Conservation (phyloP, 345 rosid genomes). For the Eucalyptus coolabah region DNA sequence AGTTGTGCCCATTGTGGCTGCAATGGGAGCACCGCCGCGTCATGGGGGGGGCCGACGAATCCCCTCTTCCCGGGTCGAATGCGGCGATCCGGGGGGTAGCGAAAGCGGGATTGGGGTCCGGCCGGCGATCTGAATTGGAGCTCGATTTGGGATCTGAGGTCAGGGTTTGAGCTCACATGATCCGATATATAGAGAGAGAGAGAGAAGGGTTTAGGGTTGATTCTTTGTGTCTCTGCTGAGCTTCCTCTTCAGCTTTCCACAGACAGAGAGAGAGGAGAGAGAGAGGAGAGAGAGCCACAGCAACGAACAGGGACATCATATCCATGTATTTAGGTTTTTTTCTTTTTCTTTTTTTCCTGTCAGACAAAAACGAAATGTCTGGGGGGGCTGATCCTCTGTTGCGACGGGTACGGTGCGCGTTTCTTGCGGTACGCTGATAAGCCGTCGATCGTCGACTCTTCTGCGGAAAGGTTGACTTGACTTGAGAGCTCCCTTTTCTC, state of each 20-base stretch:
- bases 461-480: background rate
- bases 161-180: background rate
- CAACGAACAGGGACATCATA: background rate
- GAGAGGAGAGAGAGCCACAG: background rate
- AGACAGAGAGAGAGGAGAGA: background rate
- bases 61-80: background rate
- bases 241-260: background rate
- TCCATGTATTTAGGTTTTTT: background rate
- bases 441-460: background rate
- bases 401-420: background rate
- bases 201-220: background rate
- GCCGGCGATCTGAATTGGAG: background rate
- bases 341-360: background rate
- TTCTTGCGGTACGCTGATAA: background rate
- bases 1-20: conserved; percentile 98
- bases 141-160: background rate
- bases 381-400: background rate
- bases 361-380: background rate
- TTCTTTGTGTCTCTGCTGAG: background rate
- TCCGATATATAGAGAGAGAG: background rate
- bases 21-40: conserved; percentile 99
- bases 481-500: background rate
- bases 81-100: background rate
- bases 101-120: background rate
- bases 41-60: conserved; percentile 14